Conservation (phyloP, 2,329 filamentous ascomycete genomes). For the Claviceps paspali region DNA sequence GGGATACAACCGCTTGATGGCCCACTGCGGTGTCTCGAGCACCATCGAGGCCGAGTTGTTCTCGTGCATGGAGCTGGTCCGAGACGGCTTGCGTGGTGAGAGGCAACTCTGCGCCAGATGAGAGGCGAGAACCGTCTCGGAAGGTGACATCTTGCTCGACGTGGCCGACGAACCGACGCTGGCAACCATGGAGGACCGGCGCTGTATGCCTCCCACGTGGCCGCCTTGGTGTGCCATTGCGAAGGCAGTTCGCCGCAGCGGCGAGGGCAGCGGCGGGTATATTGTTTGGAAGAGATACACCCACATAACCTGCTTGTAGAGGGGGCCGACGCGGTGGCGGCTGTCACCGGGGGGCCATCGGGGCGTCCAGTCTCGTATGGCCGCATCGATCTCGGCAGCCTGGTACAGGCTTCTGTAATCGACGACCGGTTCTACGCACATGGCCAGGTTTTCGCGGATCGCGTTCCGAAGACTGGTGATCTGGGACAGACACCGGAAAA, state of each 20-base stretch:
- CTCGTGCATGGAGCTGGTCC: slow-evolving; percentile 27
- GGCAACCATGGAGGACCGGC: slow-evolving; percentile 22
- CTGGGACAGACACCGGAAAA: slow-evolving; percentile 64
- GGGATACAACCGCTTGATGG: slow-evolving; percentile 21
- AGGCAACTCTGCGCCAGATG: slow-evolving; percentile 16
- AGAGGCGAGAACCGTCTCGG: neutral
- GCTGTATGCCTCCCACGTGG: slow-evolving; percentile 9
- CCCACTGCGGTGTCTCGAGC: slow-evolving; percentile 9
- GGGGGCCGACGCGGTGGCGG: slow-evolving; percentile 37
- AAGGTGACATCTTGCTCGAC: neutral
- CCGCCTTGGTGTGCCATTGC: slow-evolving; percentile 12
- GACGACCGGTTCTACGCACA: slow-evolving; percentile 48
- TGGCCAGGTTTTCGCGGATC: slow-evolving; percentile 52
- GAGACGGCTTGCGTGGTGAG: slow-evolving; percentile 20
- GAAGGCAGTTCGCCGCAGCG: slow-evolving; percentile 17
- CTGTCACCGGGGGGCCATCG: slow-evolving; percentile 41
- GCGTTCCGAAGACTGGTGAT: slow-evolving; percentile 64
- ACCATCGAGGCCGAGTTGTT: slow-evolving; percentile 12
- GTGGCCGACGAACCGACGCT: slow-evolving; percentile 9
- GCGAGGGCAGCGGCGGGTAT: slow-evolving; percentile 34
- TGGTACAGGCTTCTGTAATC: slow-evolving; percentile 59
- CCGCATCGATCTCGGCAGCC: slow-evolving; percentile 60
- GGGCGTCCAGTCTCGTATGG: slow-evolving; percentile 61
- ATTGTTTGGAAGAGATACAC: slow-evolving; percentile 48
- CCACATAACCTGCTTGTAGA: slow-evolving; percentile 54